Base-by-base conservation (phyloP, 768 basidiomycete species). In the Suillus alpinus region DNA sequence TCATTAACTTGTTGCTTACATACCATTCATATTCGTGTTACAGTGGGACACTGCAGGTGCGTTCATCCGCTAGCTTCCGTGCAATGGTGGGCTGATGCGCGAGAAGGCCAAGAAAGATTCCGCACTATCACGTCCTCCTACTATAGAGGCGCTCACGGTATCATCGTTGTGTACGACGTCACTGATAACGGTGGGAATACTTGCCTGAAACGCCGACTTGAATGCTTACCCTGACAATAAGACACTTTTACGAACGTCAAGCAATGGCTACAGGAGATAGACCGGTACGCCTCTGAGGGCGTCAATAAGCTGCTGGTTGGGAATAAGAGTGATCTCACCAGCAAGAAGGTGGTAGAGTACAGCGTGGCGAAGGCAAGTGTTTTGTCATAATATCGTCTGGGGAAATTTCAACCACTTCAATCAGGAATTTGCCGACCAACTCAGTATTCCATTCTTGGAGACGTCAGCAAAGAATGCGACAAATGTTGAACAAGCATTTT, bases 121-220 rank as follows among this genome's bases (percentile, higher is more conserved):
- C 86, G 97, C 63, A 98, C 97, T 14, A 99, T 99, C 75, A 98
- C 97, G 7, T 94, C 95, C 3, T 94, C 95, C n/a, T 99, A 99
- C 83, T 99, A 99, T 81, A 87, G 97, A 62, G 97, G 97, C 44
- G 97, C 97, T 52, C 94, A 96, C 73, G 97, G 97, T 64, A 98
- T 98, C 73, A 91, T 98, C 69, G 91, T 98, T 55, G 95, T 98
- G n/a, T 98, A 98, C 80, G 92, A 94, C 73, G 95, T 98, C 58
- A 96, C 95, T 46, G 95, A 98, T 79, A 93, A 92, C 69, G 93
- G 91, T 90, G 62, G 50, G 78, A 13, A 52, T 16, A 14, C 49
- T 31, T 6, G 23, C 26, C 56, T 20, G 43, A 52, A 57, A 20
- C 39, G 46, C 47, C 40, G 36, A 12, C 44, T 50, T 49, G 23